Conservation (phyloP, 345 rosid genomes). For the Litchi chinensis region DNA sequence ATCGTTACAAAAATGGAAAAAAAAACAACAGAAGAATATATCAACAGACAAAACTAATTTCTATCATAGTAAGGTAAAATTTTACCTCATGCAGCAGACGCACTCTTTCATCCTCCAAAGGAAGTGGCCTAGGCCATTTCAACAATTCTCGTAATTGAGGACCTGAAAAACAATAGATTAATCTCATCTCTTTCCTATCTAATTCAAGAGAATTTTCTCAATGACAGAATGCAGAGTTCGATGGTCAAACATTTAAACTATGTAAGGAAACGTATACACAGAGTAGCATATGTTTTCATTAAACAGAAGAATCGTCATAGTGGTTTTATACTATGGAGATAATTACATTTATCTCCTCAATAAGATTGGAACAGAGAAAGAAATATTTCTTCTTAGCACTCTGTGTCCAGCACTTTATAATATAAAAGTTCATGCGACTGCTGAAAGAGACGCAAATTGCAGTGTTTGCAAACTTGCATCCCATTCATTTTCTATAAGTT, state of each 20-base stretch:
- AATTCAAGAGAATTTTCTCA: background rate
- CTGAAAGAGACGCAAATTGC: background rate
- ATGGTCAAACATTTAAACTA: background rate
- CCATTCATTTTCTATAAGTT: background rate
- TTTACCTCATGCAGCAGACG: conserved; percentile 76
- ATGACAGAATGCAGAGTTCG: background rate
- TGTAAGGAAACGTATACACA: background rate
- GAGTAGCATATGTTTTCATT: background rate
- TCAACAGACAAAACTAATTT: background rate
- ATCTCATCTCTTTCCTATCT: conserved; percentile 13
- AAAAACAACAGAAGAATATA: background rate
- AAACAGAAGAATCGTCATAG: background rate
- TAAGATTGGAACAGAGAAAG: background rate
- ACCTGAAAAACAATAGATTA: conserved; percentile 42
- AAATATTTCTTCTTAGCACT: background rate
- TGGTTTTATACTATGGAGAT: background rate
- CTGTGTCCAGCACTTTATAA: background rate
- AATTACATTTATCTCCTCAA: background rate
- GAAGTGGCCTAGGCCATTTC: conserved; percentile 86
- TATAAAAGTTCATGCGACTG: background rate
- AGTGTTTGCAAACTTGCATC: conserved; percentile 5
- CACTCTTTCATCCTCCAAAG: conserved; percentile 76
- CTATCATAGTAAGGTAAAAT: background rate
- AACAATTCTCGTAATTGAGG: conserved; percentile 57
- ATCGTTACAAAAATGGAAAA: conserved; percentile 10